Conservation (phyloP, 768 basidiomycete species). For the Agaricus bisporus region DNA sequence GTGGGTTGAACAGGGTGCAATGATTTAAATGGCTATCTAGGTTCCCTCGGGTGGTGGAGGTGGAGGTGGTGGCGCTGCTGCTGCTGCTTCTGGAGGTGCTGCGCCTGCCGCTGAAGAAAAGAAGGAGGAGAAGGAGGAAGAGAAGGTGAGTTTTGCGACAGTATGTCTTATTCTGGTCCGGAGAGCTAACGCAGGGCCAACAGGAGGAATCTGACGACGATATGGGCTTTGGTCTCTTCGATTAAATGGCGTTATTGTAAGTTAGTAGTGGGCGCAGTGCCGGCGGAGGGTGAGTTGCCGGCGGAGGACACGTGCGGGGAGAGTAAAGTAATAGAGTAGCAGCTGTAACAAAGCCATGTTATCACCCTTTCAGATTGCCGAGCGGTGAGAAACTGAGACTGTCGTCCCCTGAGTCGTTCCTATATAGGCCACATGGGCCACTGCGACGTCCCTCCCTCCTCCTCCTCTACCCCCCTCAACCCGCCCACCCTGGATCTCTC, state of each 20-base stretch:
- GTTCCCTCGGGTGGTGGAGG: constrained; percentile 91
- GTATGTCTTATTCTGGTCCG: not conserved
- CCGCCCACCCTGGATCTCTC: constrained; percentile 14
- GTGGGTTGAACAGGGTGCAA: not conserved
- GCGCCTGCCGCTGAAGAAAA: constrained; percentile 69
- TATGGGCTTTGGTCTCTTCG: constrained; percentile 99
- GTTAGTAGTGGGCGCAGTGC: not conserved
- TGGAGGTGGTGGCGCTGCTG: constrained; percentile 30
- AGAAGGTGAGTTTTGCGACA: constrained; percentile 48
- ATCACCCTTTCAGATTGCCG: too few relatives aligned
- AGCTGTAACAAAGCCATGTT: too few relatives aligned
- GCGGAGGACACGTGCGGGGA: not conserved
- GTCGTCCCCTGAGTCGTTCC: not conserved
- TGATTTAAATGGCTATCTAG: constrained; percentile 25
- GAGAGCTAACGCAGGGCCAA: constrained; percentile 9
- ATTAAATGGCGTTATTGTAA: too few relatives aligned
- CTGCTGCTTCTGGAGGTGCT: constrained; percentile 45
- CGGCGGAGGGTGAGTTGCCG: not conserved
- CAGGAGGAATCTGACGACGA: constrained; percentile 96
- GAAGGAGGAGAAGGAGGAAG: constrained; percentile 87
- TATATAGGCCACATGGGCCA: too few relatives aligned
- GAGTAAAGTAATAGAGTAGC: not conserved
- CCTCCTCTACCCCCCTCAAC: constrained; percentile 13
- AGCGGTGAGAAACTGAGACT: not conserved
- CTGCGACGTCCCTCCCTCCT: constrained; percentile 12